These are phyloP conservation scores for Mortierella sp. DNA, from an alignment of 371 early-diverging fungal genomes.

Conservation along the genomic window DNA sequence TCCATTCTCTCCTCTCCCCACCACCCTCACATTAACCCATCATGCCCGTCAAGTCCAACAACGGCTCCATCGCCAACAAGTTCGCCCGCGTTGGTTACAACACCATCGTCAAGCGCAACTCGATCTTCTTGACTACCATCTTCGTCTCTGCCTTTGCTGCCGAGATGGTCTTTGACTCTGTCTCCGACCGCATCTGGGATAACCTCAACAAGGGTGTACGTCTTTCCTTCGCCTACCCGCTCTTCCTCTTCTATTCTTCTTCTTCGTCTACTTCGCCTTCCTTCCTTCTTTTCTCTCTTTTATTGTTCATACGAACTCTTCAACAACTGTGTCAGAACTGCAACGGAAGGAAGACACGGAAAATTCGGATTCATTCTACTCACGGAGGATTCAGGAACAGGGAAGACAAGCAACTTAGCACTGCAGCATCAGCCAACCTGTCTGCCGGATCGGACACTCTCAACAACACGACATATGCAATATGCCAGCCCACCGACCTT, in stretches of 20 bases:
- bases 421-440: not conserved
- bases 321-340: not conserved
- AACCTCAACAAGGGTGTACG: slow-evolving; percentile 88
- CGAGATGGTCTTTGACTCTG: slow-evolving; percentile 82
- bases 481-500: not conserved
- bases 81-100: slow-evolving; percentile 71
- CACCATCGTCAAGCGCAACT: slow-evolving; percentile 80
- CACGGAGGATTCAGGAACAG: slow-evolving; percentile 3
- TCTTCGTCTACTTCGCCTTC: not conserved
- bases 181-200: slow-evolving; percentile 82
- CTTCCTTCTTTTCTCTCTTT: not conserved
- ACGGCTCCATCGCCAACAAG: slow-evolving; percentile 57
- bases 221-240: slow-evolving; percentile 35
- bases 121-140: slow-evolving; percentile 79
- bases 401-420: not conserved
- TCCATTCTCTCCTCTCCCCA: not conserved
- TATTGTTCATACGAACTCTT: not conserved
- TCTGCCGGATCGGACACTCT: not conserved
- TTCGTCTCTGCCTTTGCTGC: slow-evolving; percentile 85
- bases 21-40: slow-evolving; percentile 6
- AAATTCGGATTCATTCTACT: not conserved
- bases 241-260: slow-evolving; percentile 1
- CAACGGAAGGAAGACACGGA: not conserved
- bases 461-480: not conserved
- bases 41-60: slow-evolving; percentile 59